These are phyloP conservation scores for Boletus patriciae DNA, from an alignment of 768 basidiomycete genomes.

Conservation along the genomic window DNA sequence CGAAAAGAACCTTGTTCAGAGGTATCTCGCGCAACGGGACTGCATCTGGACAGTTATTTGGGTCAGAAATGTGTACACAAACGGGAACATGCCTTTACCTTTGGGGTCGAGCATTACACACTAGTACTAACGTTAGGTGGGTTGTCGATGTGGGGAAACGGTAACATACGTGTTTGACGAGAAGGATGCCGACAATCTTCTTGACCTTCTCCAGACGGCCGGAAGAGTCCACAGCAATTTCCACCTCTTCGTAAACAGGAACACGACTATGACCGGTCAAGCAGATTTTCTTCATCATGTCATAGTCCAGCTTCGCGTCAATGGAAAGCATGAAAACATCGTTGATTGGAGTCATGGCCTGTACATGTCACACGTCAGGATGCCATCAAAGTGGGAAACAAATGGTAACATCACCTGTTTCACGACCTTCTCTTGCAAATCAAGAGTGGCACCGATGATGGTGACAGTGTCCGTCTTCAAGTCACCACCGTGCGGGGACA, in stretches of 20 bases:
- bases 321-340: slow-evolving; percentile 88
- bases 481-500: slow-evolving; percentile 77
- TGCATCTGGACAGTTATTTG: slow-evolving; percentile 52
- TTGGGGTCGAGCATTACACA: slow-evolving; percentile 87
- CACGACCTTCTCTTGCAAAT: slow-evolving; percentile 85
- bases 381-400: not conserved
- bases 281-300: slow-evolving; percentile 72
- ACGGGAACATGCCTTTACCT: slow-evolving; percentile 38
- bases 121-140: slow-evolving; percentile 14
- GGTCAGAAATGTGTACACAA: not conserved
- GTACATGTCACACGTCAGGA: not conserved
- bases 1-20: slow-evolving; percentile 82
- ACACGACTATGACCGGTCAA: slow-evolving; percentile 81
- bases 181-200: slow-evolving; percentile 81
- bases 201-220: slow-evolving; percentile 56
- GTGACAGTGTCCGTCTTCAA: slow-evolving; percentile 83
- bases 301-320: slow-evolving; percentile 79
- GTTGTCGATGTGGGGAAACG: not conserved
- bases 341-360: slow-evolving; percentile 82
- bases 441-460: slow-evolving; percentile 87
- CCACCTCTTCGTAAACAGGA: slow-evolving; percentile 78
- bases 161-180: slow-evolving; percentile 69
- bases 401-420: slow-evolving; percentile 44
- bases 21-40: slow-evolving; percentile 81
- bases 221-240: slow-evolving; percentile 45